phyloP scores from a whole-genome alignment of 2,329 filamentous ascomycete genomes.

The Nakataea oryzae region DNA sequence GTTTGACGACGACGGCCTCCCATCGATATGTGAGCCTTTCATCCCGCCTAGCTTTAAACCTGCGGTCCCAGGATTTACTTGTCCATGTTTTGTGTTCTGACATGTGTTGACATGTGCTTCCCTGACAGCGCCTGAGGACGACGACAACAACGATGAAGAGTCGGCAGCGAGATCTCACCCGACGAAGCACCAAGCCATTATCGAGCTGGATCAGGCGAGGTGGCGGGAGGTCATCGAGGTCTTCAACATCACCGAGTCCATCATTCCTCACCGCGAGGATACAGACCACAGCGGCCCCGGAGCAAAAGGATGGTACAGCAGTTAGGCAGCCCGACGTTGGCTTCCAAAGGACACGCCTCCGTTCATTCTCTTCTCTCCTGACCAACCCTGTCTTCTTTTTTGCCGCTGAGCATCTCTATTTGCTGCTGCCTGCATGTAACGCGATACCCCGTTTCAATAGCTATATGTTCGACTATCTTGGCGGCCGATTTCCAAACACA shows the following conservation, averaged over 20 bases:
- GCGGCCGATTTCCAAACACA: neutral
- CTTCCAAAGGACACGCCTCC: neutral
- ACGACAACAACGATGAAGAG: slow-evolving; percentile 35
- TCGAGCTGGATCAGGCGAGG: slow-evolving; percentile 74
- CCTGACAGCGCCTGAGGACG: neutral
- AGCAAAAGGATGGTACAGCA: slow-evolving; percentile 21
- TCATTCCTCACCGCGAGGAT: slow-evolving; percentile 76
- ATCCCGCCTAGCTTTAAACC: neutral
- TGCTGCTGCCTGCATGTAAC: neutral
- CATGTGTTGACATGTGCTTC: neutral
- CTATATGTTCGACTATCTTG: neutral
- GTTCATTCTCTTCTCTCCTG: neutral
- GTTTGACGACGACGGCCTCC: slow-evolving; percentile 62
- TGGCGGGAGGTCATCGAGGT: slow-evolving; percentile 71
- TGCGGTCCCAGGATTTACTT: neutral
- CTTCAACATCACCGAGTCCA: slow-evolving; percentile 65
- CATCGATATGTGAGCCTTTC: slow-evolving; percentile 61
- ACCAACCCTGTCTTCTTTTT: neutral
- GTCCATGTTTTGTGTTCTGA: neutral
- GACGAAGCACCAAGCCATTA: slow-evolving; percentile 73
- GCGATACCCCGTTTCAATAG: neutral
- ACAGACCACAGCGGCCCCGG: slow-evolving; percentile 38
- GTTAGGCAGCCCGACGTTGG: neutral
- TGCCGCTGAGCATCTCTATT: too few species aligned
- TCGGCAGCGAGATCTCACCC: slow-evolving; percentile 33